These are phyloP conservation scores for Rhododendron simsii DNA, from an alignment of 148 eudicot genomes.

Conservation along the genomic window DNA sequence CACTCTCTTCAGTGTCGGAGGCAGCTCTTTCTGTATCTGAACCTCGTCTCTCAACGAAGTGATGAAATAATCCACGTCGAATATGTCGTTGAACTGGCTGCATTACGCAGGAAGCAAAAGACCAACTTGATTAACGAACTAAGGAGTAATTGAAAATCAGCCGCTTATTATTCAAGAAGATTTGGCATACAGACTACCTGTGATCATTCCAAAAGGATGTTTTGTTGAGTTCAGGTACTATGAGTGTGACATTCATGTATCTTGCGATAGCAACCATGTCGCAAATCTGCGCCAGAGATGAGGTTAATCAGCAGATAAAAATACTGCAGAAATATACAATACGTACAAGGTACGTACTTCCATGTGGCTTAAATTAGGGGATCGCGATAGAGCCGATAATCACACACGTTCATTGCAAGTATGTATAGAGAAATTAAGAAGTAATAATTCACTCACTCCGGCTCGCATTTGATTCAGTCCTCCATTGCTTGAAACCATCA, in stretches of 20 bases:
- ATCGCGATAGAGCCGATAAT: neutral
- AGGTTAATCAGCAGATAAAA: neutral
- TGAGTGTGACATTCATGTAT: constrained; percentile 85
- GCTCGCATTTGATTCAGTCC: constrained; percentile 99
- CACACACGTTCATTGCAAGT: neutral
- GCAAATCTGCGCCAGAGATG: constrained; percentile 59
- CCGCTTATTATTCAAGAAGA: neutral
- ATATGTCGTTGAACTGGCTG: constrained; percentile 93
- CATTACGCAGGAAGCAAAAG: neutral
- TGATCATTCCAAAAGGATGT: constrained; percentile 98
- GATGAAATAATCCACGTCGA: constrained; percentile 87
- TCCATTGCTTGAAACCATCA: constrained; percentile 98
- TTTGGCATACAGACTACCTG: constrained; percentile 49
- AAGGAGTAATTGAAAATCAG: neutral
- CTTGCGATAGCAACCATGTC: constrained; percentile 99
- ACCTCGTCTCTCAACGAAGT: constrained; percentile 87
- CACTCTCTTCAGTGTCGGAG: constrained; percentile 69
- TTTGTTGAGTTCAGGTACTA: constrained; percentile 92
- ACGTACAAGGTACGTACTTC: neutral
- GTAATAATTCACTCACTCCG: constrained; percentile 57
- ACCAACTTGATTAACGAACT: neutral
- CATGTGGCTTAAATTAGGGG: neutral
- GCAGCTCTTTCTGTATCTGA: constrained; percentile 73
- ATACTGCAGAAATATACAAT: neutral
- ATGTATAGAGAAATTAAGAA: neutral